Base-by-base conservation (phyloP, 805 yeast species). In the Metschnikowia rubicola region DNA sequence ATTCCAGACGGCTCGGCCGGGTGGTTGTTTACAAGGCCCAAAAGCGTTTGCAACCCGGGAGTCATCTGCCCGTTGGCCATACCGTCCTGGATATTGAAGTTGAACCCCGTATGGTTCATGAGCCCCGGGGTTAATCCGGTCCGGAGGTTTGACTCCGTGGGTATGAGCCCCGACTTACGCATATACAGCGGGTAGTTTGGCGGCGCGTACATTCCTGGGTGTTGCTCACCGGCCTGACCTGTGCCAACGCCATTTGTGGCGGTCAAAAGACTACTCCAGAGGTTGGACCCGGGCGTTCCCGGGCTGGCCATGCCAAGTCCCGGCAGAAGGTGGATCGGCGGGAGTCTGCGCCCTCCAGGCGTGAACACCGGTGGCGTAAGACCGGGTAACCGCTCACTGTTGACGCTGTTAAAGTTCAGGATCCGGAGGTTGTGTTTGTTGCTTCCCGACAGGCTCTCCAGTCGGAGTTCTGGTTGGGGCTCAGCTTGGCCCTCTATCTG, bases 141-240 rank as follows among this genome's bases (percentile, higher is more conserved):
- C 54, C 96, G 73, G 41, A 88, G 55, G 41, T 81, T 77, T 5
- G 88, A 79, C 60, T 87, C 95, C 62, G 83, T 86, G 3, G 94
- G 94, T 0, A 90, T 84, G 39, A 88, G 68, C 0, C 89, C 92
- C 0, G 87, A 63, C 51, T 79, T 70, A 33, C 72, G 60, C 42
- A 69, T 60, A 52, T 67, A 67, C 51, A 63, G 71, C 37, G 44
- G 39, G 38, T 47, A 50, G 37, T 42, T 43, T 4, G 51, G 46
- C 34, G 44, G 52, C 17, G 39, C 29, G 17, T 36, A 41, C 26
- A 29, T 29, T 33, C 46, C 44, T 4, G 38, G 43, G 21, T 48
- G 42, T n/a, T 41, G 48, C 26, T 43, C 44, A 10, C 40, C 10
- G 12, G 38, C 35, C 8, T 35, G 30, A 2, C 37, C 44, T 1